These are phyloP conservation scores for Leccinum arenicola DNA, from an alignment of 768 basidiomycete species.

Conservation along the genomic window DNA sequence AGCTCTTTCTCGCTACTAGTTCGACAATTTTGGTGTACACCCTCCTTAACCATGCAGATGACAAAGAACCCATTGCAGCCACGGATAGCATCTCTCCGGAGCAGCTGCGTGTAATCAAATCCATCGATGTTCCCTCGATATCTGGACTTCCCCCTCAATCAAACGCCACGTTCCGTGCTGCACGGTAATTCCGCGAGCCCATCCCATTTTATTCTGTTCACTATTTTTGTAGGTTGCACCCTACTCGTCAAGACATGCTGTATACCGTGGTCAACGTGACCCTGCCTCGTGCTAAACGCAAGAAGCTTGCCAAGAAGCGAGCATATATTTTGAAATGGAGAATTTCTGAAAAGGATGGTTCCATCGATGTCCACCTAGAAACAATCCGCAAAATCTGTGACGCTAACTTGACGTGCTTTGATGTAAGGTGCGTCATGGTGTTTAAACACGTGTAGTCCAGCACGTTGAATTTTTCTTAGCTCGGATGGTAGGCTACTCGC, in stretches of 20 bases:
- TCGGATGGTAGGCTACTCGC: conserved; percentile 79
- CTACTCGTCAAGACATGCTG: conserved; percentile 46
- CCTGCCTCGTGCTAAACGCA: conserved; percentile 52
- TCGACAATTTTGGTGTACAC: conserved; percentile 61
- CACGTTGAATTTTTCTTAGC: conserved; percentile 39
- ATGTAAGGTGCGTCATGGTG: conserved; percentile 62
- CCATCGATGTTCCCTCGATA: conserved; percentile 52
- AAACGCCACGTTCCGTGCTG: conserved; percentile 56
- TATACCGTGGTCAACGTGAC: conserved; percentile 74
- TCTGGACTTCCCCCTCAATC: conserved; percentile 45
- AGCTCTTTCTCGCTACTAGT: conserved; percentile 71
- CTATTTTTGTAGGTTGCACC: conserved; percentile 50
- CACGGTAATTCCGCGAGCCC: conserved; percentile 38
- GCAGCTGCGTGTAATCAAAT: conserved; percentile 44
- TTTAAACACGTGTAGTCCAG: conserved; percentile 1
- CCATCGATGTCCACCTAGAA: conserved; percentile 53
- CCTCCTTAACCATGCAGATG: conserved; percentile 37
- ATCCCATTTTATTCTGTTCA: conserved; percentile 6
- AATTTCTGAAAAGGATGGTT: conserved; percentile 55
- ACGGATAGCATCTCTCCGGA: conserved; percentile 18
- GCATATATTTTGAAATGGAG: conserved; percentile 76
- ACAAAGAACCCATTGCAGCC: background rate
- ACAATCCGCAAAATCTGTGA: conserved; percentile 72
- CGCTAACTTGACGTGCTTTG: conserved; percentile 82
- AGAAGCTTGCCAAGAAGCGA: conserved; percentile 53